A percentile compares a stretch with the other conserved stretches of the same genome.
phyloP scores from a whole-genome alignment of 2,329 filamentous ascomycete species.

The Fusarium circinatum region DNA sequence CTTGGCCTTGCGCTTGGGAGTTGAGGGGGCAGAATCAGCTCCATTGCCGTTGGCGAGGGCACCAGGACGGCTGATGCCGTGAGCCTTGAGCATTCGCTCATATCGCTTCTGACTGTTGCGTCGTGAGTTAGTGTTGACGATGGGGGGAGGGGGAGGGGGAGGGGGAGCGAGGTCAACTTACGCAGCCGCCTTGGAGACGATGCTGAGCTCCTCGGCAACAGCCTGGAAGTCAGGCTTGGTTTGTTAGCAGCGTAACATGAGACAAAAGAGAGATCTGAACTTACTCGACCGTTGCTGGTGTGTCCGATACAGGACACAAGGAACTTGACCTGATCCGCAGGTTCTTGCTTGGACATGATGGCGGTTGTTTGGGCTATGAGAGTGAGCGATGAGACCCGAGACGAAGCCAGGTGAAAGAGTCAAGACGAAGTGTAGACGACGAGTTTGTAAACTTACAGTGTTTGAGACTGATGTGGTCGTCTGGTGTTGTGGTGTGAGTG shows the following conservation, averaged over 20 bases:
- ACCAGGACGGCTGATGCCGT: slow-evolving; percentile 56
- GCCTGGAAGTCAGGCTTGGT: slow-evolving; percentile 70
- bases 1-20: slow-evolving; percentile 48
- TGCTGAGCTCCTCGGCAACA: slow-evolving; percentile 71
- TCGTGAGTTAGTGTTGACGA: not conserved
- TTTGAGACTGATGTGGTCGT: not conserved
- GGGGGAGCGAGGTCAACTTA: slow-evolving; percentile 56
- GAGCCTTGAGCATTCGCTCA: slow-evolving; percentile 71
- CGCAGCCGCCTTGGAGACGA: slow-evolving; percentile 75
- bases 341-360: slow-evolving; percentile 62
- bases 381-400: not conserved
- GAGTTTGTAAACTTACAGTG: not conserved
- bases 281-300: slow-evolving; percentile 68
- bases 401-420: not conserved
- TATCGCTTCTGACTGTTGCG: slow-evolving; percentile 71
- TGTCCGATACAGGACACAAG: slow-evolving; percentile 73
- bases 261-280: slow-evolving; percentile 8
- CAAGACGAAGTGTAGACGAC: not conserved
- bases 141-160: too few species aligned
- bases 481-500: not conserved
- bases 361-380: slow-evolving; percentile 29
- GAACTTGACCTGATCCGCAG: slow-evolving; percentile 70
- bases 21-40: slow-evolving; percentile 12
- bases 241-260: not conserved
- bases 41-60: slow-evolving; percentile 5